Conservation (phyloP, 345 rosid species). For the Dimocarpus longan region DNA sequence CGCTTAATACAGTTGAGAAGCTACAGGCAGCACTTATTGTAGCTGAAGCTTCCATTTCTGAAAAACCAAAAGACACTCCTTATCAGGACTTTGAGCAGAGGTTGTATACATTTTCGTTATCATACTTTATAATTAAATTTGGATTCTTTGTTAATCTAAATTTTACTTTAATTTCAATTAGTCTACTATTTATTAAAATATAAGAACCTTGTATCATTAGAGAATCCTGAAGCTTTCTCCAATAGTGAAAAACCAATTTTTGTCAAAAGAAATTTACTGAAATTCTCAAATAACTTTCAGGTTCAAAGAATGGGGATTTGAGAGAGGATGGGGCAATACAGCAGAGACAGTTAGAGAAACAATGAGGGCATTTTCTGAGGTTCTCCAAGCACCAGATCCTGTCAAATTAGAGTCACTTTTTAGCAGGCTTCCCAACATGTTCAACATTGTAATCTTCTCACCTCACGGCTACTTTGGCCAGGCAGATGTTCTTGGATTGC, state of each 20-base stretch:
- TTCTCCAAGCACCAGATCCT: slow-evolving; percentile 55
- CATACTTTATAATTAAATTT: too few species aligned
- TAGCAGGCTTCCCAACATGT: slow-evolving; percentile 71
- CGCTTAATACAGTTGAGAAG: slow-evolving; percentile 55
- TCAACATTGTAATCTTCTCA: slow-evolving; percentile 84
- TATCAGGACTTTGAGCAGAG: slow-evolving; percentile 65
- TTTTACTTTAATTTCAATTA: too few species aligned
- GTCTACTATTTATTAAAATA: too few species aligned
- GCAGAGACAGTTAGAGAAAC: slow-evolving; percentile 52
- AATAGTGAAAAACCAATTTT: background rate
- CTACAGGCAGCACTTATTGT: slow-evolving; percentile 61
- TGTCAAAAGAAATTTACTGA: background rate
- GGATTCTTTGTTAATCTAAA: too few species aligned
- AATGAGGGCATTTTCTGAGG: slow-evolving; percentile 53
- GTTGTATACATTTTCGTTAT: slow-evolving; percentile 23
- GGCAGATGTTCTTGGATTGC: slow-evolving; percentile 87
- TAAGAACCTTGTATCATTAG: background rate
- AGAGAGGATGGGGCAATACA: slow-evolving; percentile 69
- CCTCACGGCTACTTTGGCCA: slow-evolving; percentile 95
- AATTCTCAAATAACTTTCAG: slow-evolving; percentile 27
- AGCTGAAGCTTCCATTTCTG: slow-evolving; percentile 51
- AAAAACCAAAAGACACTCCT: slow-evolving; percentile 56
- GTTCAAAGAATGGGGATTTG: slow-evolving; percentile 54
- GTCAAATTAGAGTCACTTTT: slow-evolving; percentile 59
- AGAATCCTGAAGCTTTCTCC: background rate